phyloP scores from a whole-genome alignment of 352 stramenopile species.

The Aphanomyces astaci region DNA sequence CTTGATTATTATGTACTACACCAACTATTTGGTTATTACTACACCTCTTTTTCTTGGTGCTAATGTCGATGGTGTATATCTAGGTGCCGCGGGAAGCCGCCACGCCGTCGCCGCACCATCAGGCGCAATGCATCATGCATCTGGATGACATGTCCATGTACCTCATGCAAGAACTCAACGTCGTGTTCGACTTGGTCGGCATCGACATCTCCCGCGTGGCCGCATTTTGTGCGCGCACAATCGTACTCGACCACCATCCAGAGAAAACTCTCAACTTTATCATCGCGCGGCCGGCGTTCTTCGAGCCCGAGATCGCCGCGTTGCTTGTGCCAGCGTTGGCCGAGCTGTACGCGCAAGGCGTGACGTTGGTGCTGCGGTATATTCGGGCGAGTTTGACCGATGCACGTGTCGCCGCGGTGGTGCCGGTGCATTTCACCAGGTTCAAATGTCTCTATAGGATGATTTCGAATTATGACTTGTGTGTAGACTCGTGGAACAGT shows the following conservation, averaged over 20 bases:
- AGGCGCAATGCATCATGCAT: constrained; percentile 47
- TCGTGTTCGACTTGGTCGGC: constrained; percentile 34
- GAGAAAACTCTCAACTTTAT: constrained; percentile 21
- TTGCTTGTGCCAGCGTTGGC: background rate
- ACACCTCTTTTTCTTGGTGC: constrained; percentile 28
- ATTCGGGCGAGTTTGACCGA: background rate
- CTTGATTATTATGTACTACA: no score
- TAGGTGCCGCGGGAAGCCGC: background rate
- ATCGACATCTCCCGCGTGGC: background rate
- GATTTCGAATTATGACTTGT: background rate
- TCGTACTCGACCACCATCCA: background rate
- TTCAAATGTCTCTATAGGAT: background rate
- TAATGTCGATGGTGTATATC: background rate
- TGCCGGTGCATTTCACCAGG: background rate
- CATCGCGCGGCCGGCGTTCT: background rate
- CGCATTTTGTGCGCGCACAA: background rate
- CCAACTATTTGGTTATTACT: no score
- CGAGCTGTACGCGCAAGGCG: constrained; percentile 7
- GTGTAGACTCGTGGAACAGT: constrained; percentile 31
- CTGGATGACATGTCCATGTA: constrained; percentile 50
- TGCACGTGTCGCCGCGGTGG: background rate
- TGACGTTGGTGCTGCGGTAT: background rate
- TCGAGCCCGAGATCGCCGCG: background rate
- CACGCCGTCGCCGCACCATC: constrained; percentile 33
- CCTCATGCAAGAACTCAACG: constrained; percentile 65